phyloP scores from a whole-genome alignment of 106 monocot species.

The Phalaenopsis equestris region DNA sequence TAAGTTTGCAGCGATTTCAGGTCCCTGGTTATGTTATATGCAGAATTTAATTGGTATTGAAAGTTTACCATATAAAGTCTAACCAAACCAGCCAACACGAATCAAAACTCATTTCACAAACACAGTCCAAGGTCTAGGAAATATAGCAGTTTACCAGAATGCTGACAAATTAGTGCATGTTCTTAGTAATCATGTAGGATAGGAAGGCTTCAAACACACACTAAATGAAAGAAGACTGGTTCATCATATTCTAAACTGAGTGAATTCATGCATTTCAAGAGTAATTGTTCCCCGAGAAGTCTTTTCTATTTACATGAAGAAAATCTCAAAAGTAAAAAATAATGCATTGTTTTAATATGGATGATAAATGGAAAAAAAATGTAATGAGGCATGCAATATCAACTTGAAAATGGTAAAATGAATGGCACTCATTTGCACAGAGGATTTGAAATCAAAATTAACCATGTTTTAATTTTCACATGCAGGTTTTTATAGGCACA shows the following conservation, averaged over 20 bases:
- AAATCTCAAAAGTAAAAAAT: not conserved
- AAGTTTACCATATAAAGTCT: not conserved
- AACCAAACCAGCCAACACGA: not conserved
- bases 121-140: not conserved
- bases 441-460: not conserved
- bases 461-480: not conserved
- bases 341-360: not conserved
- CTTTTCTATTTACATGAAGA: not conserved
- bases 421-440: not conserved
- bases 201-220: not conserved
- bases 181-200: not conserved
- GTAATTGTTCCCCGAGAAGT: not conserved
- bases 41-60: not conserved
- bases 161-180: not conserved
- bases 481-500: too few species aligned
- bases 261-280: not conserved
- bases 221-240: not conserved
- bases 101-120: not conserved
- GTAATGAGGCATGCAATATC: not conserved
- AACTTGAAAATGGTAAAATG: conserved; percentile 2
- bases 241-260: not conserved
- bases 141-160: not conserved
- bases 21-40: not conserved
- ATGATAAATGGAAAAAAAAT: not conserved
- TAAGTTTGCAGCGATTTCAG: not conserved